Percentiles rank a stretch among this genome's conserved stretches.
These are phyloP conservation scores for Suillus sp. DNA, from an alignment of 768 basidiomycete species.

Conservation along the genomic window DNA sequence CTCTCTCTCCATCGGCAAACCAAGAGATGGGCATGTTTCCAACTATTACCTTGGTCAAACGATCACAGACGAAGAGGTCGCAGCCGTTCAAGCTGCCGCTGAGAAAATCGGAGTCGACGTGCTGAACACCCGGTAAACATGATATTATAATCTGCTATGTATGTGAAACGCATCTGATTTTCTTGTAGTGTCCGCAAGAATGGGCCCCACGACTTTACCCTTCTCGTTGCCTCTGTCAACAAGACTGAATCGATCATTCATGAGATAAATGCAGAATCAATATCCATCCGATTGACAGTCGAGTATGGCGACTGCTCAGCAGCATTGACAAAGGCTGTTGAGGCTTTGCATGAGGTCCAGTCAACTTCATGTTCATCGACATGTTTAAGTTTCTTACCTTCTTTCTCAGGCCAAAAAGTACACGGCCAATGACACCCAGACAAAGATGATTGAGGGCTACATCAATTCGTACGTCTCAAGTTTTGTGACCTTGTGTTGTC, in stretches of 20 bases:
- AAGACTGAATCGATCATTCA: slow-evolving; percentile 43
- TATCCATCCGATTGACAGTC: slow-evolving; percentile 56
- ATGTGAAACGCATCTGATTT: slow-evolving; percentile 10
- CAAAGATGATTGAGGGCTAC: slow-evolving; percentile 74
- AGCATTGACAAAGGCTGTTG: slow-evolving; percentile 53
- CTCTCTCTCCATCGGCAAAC: slow-evolving; percentile 79
- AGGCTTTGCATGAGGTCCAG: slow-evolving; percentile 61
- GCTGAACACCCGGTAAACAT: slow-evolving; percentile 73
- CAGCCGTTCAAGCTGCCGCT: slow-evolving; percentile 69
- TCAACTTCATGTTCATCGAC: background rate
- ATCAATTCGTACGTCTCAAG: slow-evolving; percentile 62
- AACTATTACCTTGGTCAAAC: slow-evolving; percentile 84
- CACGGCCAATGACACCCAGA: slow-evolving; percentile 71
- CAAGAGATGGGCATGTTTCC: slow-evolving; percentile 71
- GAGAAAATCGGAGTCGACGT: slow-evolving; percentile 78
- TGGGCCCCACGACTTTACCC: slow-evolving; percentile 57
- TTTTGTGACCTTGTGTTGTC: background rate
- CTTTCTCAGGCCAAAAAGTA: slow-evolving; percentile 65
- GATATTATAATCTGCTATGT: background rate
- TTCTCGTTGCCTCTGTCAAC: slow-evolving; percentile 74
- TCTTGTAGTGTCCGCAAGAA: slow-evolving; percentile 68
- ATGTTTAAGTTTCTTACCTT: background rate
- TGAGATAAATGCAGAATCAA: slow-evolving; percentile 45
- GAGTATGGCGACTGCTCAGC: slow-evolving; percentile 77
- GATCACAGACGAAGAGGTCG: slow-evolving; percentile 77